Percentiles rank a stretch among this genome's conserved stretches.
phyloP scores from a whole-genome alignment of 345 rosid genomes.

The Noccaea caerulescens region DNA sequence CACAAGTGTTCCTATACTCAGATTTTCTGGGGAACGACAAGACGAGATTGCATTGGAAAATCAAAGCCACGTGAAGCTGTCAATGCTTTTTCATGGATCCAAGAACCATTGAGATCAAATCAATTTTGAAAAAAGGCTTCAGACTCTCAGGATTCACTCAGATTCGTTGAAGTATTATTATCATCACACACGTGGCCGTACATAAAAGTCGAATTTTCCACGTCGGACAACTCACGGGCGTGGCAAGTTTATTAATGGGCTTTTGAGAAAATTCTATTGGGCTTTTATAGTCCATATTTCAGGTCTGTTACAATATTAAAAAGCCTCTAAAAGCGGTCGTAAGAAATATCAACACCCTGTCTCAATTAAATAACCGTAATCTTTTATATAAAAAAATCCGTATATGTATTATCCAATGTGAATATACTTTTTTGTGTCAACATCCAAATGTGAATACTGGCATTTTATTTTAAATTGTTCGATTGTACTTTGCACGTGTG shows the following conservation, averaged over 20 bases:
- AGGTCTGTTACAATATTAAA: neutral
- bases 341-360: neutral
- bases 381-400: neutral
- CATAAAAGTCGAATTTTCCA: neutral
- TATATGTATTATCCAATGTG: neutral
- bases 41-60: slow-evolving; percentile 1
- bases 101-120: slow-evolving; percentile 1
- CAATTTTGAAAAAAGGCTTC: neutral
- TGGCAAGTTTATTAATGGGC: slow-evolving; percentile 21
- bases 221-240: neutral
- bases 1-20: neutral
- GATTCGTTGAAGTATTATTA: slow-evolving; percentile 23
- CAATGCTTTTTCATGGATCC: slow-evolving; percentile 31
- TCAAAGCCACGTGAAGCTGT: slow-evolving; percentile 35
- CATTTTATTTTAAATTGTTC: neutral
- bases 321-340: neutral
- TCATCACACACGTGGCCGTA: slow-evolving; percentile 24
- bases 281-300: neutral
- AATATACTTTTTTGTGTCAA: neutral
- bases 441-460: too few relatives aligned
- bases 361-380: neutral
- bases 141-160: slow-evolving; percentile 10
- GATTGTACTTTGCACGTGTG: slow-evolving; percentile 35
- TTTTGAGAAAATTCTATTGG: neutral
- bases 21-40: neutral